phyloP scores from a whole-genome alignment of 495 filamentous ascomycete species.

The Penicillium bialowiezense region DNA sequence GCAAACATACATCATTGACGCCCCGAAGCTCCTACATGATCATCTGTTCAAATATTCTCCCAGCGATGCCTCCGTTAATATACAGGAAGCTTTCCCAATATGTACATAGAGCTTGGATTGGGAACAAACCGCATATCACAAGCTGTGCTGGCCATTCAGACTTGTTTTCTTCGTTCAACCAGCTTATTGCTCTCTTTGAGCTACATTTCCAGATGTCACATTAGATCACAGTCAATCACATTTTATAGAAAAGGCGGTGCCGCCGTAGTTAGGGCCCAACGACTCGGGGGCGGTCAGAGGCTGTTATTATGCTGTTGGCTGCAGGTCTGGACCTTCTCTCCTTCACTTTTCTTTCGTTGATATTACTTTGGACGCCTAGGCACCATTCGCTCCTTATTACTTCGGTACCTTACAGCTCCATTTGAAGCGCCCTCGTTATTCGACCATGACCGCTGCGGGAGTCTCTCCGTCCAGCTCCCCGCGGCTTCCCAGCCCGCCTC shows the following conservation, averaged over 20 bases:
- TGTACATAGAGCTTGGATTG: too few relatives aligned
- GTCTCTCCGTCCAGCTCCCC: constrained; percentile 77
- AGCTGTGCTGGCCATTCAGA: too few relatives aligned
- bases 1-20: too few relatives aligned
- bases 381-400: constrained; percentile 22
- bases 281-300: constrained; percentile 19
- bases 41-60: too few relatives aligned
- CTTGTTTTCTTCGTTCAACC: too few relatives aligned
- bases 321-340: constrained; percentile 10
- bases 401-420: constrained; percentile 18
- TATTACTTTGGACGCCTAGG: constrained; percentile 12
- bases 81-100: too few relatives aligned
- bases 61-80: too few relatives aligned
- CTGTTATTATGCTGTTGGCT: constrained; percentile 15
- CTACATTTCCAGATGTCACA: background rate
- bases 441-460: constrained; percentile 47
- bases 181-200: background rate
- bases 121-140: too few relatives aligned
- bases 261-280: background rate
- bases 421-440: constrained; percentile 16
- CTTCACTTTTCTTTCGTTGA: constrained; percentile 9
- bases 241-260: background rate
- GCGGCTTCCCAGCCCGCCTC: constrained; percentile 83
- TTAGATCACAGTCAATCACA: background rate
- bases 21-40: too few relatives aligned